A percentile compares a stretch with the other conserved stretches of the same genome.
These are phyloP conservation scores for Calamus simplicifolius DNA, from an alignment of 176 grass and related monocot species.

Conservation along the genomic window DNA sequence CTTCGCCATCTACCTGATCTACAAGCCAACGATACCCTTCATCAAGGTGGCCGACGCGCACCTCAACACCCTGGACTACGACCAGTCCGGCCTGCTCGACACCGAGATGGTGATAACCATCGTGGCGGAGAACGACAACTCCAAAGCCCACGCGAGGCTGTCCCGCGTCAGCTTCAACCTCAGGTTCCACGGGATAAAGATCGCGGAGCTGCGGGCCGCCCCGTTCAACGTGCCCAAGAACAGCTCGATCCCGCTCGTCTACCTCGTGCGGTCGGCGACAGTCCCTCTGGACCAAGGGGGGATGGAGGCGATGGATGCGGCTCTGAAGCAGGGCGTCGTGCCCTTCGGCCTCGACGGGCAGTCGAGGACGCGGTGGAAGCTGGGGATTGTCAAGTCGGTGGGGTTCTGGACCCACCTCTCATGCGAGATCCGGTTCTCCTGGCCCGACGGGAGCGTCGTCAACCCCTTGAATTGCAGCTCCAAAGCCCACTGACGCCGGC, in stretches of 20 bases:
- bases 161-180: conserved; percentile 44
- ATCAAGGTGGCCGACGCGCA: conserved; percentile 42
- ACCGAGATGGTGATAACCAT: conserved; percentile 25
- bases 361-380: conserved; percentile 56
- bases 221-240: conserved; percentile 50
- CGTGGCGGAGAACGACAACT: conserved; percentile 60
- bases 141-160: conserved; percentile 49
- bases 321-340: conserved; percentile 36
- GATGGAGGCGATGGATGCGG: conserved; percentile 37
- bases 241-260: conserved; percentile 33
- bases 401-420: conserved; percentile 50
- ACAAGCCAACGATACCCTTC: conserved; percentile 67
- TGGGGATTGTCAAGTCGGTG: conserved; percentile 54
- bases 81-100: conserved; percentile 38
- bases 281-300: conserved; percentile 19
- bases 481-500: conserved; percentile 12
- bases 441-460: conserved; percentile 41
- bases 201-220: conserved; percentile 28
- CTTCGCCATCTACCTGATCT: conserved; percentile 66
- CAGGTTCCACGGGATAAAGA: conserved; percentile 43
- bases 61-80: conserved; percentile 32
- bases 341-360: conserved; percentile 49
- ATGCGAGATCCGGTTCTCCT: conserved; percentile 50
- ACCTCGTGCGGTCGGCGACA: conserved; percentile 16
- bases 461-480: conserved; percentile 19